A percentile compares a stretch with the other conserved stretches of the same genome.
phyloP scores from a whole-genome alignment of 345 rosid species.

The Hibiscus syriacus region DNA sequence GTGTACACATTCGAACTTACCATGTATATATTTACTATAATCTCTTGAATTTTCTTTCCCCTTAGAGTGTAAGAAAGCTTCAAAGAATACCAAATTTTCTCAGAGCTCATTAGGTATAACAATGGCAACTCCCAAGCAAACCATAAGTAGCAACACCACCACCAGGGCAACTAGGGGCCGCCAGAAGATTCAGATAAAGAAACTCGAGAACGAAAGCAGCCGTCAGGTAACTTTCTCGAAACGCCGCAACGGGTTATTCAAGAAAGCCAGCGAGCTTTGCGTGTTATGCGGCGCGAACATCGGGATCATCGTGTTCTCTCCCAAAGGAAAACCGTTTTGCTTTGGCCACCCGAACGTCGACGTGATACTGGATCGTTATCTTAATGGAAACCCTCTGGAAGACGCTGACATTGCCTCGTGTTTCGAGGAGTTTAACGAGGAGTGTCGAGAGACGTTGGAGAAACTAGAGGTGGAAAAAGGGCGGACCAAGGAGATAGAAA shows the following conservation, averaged over 20 bases:
- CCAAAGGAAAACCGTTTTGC: conserved; percentile 24
- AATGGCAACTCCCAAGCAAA: not conserved
- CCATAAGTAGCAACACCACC: not conserved
- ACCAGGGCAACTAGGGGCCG: not conserved
- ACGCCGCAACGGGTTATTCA: conserved; percentile 22
- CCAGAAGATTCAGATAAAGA: conserved; percentile 9
- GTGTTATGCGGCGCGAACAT: conserved; percentile 25
- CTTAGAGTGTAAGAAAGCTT: not conserved
- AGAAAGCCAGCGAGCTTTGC: conserved; percentile 33
- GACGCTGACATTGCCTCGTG: no score
- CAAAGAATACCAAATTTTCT: not conserved
- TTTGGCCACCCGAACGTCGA: conserved; percentile 27
- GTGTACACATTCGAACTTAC: not conserved
- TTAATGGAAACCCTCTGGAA: not conserved
- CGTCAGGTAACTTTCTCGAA: conserved; percentile 22
- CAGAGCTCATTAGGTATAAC: not conserved
- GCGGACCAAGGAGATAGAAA: not conserved
- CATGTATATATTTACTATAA: not conserved
- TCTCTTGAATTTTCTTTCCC: not conserved
- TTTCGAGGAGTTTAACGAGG: conserved; percentile 12
- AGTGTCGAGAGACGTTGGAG: conserved; percentile 11
- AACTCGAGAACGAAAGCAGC: conserved; percentile 9
- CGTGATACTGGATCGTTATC: conserved; percentile 1
- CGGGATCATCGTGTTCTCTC: conserved; percentile 29
- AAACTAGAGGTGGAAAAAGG: conserved; percentile 24